Evolutionary conservation across 768 basidiomycete genomes (phyloP).

Genomic region (Hygrophorus russula): DNA sequence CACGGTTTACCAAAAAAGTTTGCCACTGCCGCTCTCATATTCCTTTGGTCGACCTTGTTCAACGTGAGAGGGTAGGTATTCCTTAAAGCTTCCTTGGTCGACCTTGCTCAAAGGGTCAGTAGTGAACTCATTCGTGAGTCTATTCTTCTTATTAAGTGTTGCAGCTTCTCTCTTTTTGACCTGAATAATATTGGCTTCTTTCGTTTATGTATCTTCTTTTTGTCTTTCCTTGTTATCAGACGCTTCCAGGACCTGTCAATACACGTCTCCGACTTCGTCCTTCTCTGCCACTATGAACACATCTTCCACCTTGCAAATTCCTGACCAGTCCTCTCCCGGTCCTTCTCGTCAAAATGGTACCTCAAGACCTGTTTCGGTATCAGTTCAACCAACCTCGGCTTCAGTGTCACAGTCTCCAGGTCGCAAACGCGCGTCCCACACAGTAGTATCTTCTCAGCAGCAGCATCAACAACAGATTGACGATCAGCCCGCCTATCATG

Average conservation of each 20-base stretch:
- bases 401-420: constrained; percentile 23
- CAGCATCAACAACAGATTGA: constrained; percentile 15
- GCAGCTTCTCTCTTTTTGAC: not conserved
- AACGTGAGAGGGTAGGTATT: not conserved
- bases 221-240: not conserved
- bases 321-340: constrained; percentile 2
- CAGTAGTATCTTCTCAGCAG: constrained; percentile 42
- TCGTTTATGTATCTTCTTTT: not conserved
- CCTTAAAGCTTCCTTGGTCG: no score
- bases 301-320: constrained; percentile 8
- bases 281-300: constrained; percentile 1
- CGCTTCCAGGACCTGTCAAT: not conserved
- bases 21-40: no score
- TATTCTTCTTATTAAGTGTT: no score
- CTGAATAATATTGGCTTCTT: not conserved
- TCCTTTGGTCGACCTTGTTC: not conserved
- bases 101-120: no score
- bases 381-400: constrained; percentile 39
- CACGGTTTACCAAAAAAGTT: not conserved
- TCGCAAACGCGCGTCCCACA: constrained; percentile 63
- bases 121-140: no score
- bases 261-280: not conserved
- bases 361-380: constrained; percentile 49
- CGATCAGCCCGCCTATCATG: constrained; percentile 38
- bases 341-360: constrained; percentile 9